These are phyloP conservation scores for Ascomycota sp. DNA, from an alignment of 2,329 filamentous ascomycete genomes.

Conservation along the genomic window DNA sequence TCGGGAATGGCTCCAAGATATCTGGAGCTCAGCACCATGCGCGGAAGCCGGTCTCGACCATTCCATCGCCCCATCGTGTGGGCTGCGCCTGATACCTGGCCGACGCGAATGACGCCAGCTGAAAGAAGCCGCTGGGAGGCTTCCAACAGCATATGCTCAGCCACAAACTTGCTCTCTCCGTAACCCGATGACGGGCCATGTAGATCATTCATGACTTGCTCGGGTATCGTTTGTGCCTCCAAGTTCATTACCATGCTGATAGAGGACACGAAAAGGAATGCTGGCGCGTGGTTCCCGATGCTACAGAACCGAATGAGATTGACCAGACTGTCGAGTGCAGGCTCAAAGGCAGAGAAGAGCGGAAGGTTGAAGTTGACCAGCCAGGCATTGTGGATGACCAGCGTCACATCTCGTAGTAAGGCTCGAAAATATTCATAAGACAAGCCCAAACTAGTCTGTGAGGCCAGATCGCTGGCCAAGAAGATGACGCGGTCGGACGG, in stretches of 20 bases:
- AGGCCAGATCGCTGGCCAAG: not conserved
- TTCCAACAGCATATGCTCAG: constrained; percentile 1
- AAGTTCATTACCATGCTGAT: constrained; percentile 1
- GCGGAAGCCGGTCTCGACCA: constrained; percentile 2
- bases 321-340: constrained; percentile 1
- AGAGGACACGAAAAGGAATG: constrained; percentile 2
- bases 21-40: constrained; percentile 1
- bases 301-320: constrained; percentile 2
- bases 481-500: constrained; percentile 1
- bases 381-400: constrained; percentile 3
- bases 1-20: constrained; percentile 1
- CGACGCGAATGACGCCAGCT: constrained; percentile 1
- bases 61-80: constrained; percentile 2
- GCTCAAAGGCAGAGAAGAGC: constrained; percentile 1
- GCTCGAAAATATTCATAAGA: not conserved
- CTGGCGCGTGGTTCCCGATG: not conserved
- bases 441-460: not conserved
- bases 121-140: not conserved
- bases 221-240: not conserved
- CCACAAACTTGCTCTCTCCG: constrained; percentile 2
- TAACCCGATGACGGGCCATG: constrained; percentile 1
- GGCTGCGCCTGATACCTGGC: constrained; percentile 1
- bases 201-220: not conserved
- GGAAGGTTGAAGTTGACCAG: constrained; percentile 2
- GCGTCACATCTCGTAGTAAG: not conserved